Conservation (phyloP, 257 asterid genomes). For the Rubia yunnanensis region DNA sequence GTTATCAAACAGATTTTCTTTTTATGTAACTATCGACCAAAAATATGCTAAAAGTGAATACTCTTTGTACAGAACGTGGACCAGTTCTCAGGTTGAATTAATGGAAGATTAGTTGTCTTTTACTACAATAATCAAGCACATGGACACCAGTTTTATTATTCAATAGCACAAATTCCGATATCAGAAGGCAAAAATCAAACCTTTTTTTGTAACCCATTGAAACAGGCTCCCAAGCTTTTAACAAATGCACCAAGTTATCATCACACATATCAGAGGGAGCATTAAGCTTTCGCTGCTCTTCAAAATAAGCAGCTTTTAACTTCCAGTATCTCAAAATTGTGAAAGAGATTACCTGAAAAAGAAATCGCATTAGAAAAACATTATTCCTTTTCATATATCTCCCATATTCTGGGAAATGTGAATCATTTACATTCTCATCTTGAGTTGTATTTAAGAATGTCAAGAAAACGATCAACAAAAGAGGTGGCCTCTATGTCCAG, state of each 20-base stretch:
- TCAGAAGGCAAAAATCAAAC: conserved; percentile 23
- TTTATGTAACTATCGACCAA: background rate
- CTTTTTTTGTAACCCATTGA: conserved; percentile 87
- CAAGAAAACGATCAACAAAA: background rate
- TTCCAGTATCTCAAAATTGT: conserved; percentile 64
- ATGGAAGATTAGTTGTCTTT: background rate
- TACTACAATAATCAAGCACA: background rate
- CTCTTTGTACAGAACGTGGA: background rate
- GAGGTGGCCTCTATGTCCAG: background rate
- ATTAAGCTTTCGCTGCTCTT: conserved; percentile 26
- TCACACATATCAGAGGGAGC: conserved; percentile 12
- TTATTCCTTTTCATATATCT: background rate
- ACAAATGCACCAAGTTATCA: conserved; percentile 35
- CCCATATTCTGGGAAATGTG: background rate
- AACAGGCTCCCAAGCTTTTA: conserved; percentile 91
- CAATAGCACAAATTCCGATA: background rate
- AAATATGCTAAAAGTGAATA: background rate
- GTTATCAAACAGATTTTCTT: background rate
- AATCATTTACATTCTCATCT: background rate
- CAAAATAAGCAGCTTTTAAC: conserved; percentile 44
- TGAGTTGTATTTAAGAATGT: background rate
- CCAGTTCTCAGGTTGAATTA: background rate
- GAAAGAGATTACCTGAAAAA: conserved; percentile 63
- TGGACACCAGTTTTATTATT: background rate
- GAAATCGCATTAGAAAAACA: conserved; percentile 10